A percentile compares a stretch with the other conserved stretches of the same genome.
phyloP scores from a whole-genome alignment of 306 rosid species.

The Cotoneaster glaucophyllus region DNA sequence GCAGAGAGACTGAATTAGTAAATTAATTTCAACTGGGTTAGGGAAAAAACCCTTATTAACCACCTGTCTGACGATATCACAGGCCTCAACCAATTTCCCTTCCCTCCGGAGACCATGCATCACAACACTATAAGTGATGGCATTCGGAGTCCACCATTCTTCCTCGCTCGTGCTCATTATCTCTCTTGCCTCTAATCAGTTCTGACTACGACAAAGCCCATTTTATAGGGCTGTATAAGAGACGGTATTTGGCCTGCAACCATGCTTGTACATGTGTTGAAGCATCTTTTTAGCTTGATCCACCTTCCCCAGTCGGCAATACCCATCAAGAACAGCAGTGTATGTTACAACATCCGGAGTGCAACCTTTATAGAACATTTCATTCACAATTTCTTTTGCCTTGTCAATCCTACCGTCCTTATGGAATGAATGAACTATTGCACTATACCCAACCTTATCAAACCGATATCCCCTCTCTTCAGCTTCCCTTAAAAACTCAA shows the following conservation, averaged over 20 bases:
- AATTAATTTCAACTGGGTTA: constrained; percentile 73
- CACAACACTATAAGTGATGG: constrained; percentile 63
- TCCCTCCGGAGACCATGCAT: constrained; percentile 81
- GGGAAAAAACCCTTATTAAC: constrained; percentile 60
- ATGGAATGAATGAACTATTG: constrained; percentile 72
- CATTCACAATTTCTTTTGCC: constrained; percentile 60
- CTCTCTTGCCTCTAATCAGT: constrained; percentile 68
- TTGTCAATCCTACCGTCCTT: constrained; percentile 50
- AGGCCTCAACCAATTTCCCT: constrained; percentile 70
- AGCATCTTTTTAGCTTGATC: constrained; percentile 84
- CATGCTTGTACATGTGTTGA: constrained; percentile 78
- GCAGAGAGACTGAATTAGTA: constrained; percentile 63
- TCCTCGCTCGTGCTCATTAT: constrained; percentile 70
- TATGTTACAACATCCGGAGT: constrained; percentile 84
- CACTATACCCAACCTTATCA: constrained; percentile 84
- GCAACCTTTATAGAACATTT: constrained; percentile 67
- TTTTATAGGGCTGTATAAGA: constrained; percentile 69
- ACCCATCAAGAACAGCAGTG: constrained; percentile 64
- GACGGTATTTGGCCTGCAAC: constrained; percentile 75
- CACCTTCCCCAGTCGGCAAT: constrained; percentile 62
- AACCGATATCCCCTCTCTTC: constrained; percentile 54
- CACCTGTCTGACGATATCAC: constrained; percentile 66
- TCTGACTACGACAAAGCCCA: constrained; percentile 77
- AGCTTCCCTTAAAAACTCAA: constrained; percentile 63
- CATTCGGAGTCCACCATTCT: constrained; percentile 86